Base-by-base conservation (phyloP, 768 basidiomycete species). In the Tremella yokohamensis region DNA sequence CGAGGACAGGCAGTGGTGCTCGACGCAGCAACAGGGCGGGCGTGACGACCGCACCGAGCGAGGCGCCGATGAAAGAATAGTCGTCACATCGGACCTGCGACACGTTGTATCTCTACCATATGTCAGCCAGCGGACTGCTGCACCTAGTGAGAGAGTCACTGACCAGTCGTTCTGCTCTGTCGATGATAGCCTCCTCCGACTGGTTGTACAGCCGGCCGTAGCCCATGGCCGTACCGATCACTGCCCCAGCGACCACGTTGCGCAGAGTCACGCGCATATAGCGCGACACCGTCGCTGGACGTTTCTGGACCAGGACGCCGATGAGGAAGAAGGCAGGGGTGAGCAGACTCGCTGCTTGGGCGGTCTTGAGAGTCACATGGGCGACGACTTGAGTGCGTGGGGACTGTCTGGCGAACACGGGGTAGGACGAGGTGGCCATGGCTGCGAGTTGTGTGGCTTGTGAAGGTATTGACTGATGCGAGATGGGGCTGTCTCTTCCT, bases 51-150 rank as follows among this genome's bases (percentile, higher is more conserved):
- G 61, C 70, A 1, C 58, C 49, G 1, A 73, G 58, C 3, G 60
- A 37, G 25, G 69, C 65, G 25, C 73, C 73, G 39, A 76, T 76
- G n/a, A 76, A 49, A 1, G 71, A 70, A 26, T 70, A 76, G 37
- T 76, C 75, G 50, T 76, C 73, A 12, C 66, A 59, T 22, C 65
- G 63, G 9, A 73, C 54, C 54, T 76, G 75, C 24, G 42, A 38
- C 2, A 58, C 45, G 47, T 64, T 68, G 47, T 62, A 38, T 34
- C 45, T 34, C 69, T 70, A 52, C 12, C 2, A n/a, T 54, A 13
- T 37, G 49, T 38, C 18, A 34, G 19, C 20, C 47, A 29, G 50
- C 20, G 7, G 39, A 16, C 24, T 18, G 13, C n/a, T 0, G 26
- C 15, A 61, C 55, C 51, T 37, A 7, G 25, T 8, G 29, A 19